Evolutionary conservation across 352 stramenopile species (phyloP), one percentile per base, ranked within the genome.

Genomic region (Phytophthora idaei): DNA sequence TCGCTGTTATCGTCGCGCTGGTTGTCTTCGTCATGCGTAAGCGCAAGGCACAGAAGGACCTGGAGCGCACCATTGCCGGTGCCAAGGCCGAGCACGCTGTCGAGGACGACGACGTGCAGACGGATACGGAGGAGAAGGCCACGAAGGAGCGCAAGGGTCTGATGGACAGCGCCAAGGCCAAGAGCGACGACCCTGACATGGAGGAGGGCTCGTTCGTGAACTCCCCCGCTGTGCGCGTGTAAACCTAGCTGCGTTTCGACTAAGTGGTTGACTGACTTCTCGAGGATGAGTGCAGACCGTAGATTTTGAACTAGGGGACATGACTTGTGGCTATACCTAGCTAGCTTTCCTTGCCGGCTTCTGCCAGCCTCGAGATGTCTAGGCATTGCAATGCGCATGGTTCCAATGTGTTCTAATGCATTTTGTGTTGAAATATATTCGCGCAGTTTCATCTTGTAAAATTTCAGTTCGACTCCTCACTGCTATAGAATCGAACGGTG

Each of bases 201-300:
- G 81, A 89, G 46, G 85, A 93, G 51, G 86, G 86, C 31, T 90
- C 84, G 52, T 94, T 94, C 36, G 86, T 94, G 29, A 94, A 94
- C 81, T 94, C 86, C 34, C 86, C 86, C 37, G 84, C 86, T 31
- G 82, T 92, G 63, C 83, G 83, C 66, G 85, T 89, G 39, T 88
- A 90, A 81, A 65, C 44, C 29, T 63, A 64, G 53, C 67, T 72
- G 52, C 53, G 34, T 61, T 67, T 74, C 31, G 66, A 71, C 61
- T 65, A 57, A 61, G 61, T 75, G 57, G 62, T 67, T 67, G 67
- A 48, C 57, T 67, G 67, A 48, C 57, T 67, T 66, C 47, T 75
- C 51, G 67, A 73, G 53, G 62, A 71, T 53, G 37, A 58, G 59
- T 66, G 57, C 67, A 61, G 66, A 72, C 52, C 48, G 65, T 77